Conservation (phyloP, 139 green algal genomes). For the Chlamydomonas sphaeroides region DNA sequence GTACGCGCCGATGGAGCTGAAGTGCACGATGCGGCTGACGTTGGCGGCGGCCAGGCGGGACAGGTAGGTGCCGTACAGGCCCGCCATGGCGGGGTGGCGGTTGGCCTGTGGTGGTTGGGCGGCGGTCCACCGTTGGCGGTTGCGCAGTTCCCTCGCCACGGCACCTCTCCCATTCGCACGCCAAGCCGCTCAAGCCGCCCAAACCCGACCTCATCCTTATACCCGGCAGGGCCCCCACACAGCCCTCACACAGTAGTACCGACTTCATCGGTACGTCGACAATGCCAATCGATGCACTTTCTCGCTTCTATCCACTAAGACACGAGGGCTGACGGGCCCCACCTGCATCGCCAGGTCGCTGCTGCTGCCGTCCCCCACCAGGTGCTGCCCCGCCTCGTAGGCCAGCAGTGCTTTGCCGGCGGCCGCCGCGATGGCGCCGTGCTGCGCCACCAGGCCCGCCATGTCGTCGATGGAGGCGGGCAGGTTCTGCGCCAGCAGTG, state of each 20-base stretch:
- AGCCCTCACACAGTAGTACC: no score
- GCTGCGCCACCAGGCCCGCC: not conserved
- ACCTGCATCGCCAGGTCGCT: conserved; percentile 33
- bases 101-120: conserved; percentile 34
- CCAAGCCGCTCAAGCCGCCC: no score
- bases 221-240: no score
- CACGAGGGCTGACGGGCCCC: no score
- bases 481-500: conserved; percentile 24
- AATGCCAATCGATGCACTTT: no score
- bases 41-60: not conserved
- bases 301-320: no score
- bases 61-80: conserved; percentile 27
- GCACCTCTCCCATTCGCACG: no score
- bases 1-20: conserved; percentile 20
- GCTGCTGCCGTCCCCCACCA: conserved; percentile 32
- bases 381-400: conserved; percentile 38
- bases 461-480: not conserved
- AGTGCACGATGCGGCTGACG: conserved; percentile 28
- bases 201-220: no score
- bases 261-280: no score
- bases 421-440: conserved; percentile 34
- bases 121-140: no score
- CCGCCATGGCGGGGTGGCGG: conserved; percentile 28
- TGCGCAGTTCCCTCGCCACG: no score
- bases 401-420: conserved; percentile 24